Evolutionary conservation across 345 rosid species (phyloP), one percentile per base, ranked within the genome.

Genomic region (Eucalyptus rudis): DNA sequence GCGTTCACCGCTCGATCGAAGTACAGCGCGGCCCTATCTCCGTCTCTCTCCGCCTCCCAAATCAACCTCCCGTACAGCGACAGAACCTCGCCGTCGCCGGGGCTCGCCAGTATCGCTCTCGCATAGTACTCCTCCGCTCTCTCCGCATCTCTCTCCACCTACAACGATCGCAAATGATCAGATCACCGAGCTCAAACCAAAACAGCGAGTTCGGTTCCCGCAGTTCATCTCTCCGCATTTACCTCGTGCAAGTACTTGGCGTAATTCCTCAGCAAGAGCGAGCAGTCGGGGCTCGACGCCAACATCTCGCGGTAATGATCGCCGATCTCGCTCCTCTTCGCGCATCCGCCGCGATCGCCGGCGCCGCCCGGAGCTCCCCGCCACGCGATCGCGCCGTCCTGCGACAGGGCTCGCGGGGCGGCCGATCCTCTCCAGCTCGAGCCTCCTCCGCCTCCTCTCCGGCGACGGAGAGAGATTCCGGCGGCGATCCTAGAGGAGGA

Each of bases 221-320:
- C 52, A 2, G 36, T 20, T 13, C 16, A 1, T 29, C 20, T 24
- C 16, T 59, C 40, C 2, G 49, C 64, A 4, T n/a, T 29, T 89
- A 97, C 99, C 98, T 97, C 98, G 47, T 93, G 92, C 62, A 97
- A 86, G 89, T 86, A 97, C 88, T 90, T 95, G 16, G 93, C 99
- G 90, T 97, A 96, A 89, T 97, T 97, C 92, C 97, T 91, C 49
- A 96, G 86, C 3, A 97, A 89, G 47, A 97, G 94, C 11, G 97
- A 62, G 87, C 95, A 93, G n/a, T 91, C 89, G 5, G 98, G 98
- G 80, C 95, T 91, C 13, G 93, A 91, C 92, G 90, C 94, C 90
- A 96, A 33, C 94, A 95, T 94, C 87, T 94, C 90, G 25, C 90
- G 89, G 83, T 97, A 97, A 91, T 91, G 92, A 71, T 36, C 45